These are phyloP conservation scores for Rhodotorula sp. DNA, from an alignment of 1,284 basidiomycete genomes.

Conservation along the genomic window DNA sequence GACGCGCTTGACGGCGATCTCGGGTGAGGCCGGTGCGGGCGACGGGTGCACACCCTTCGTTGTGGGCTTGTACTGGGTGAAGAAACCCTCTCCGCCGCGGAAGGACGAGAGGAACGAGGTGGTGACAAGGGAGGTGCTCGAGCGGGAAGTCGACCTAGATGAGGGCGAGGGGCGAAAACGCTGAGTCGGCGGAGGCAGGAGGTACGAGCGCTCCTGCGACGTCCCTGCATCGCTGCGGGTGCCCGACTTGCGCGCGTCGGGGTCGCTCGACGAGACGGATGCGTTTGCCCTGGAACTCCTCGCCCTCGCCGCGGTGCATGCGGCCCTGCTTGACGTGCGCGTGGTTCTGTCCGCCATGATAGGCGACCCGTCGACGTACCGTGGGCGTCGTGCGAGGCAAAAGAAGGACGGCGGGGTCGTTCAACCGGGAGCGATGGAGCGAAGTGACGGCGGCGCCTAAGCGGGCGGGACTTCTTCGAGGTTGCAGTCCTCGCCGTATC, in stretches of 20 bases:
- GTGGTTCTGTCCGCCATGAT: no score
- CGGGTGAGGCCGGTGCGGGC: no score
- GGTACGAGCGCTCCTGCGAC: not conserved
- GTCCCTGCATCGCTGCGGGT: no score
- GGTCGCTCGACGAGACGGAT: not conserved
- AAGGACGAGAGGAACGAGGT: not conserved
- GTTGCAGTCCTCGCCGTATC: no score
- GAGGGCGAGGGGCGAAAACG: not conserved
- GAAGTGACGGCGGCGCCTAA: not conserved
- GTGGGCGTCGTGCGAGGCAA: not conserved
- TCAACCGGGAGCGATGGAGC: not conserved
- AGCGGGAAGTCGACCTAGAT: not conserved
- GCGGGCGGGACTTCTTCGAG: not conserved
- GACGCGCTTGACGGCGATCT: not conserved
- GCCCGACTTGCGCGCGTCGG: not conserved
- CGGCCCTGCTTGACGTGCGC: not conserved
- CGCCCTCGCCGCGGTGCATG: no score
- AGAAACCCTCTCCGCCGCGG: constrained; percentile 1
- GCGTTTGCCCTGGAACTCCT: no score
- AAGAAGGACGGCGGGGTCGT: not conserved
- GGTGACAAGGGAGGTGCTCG: not conserved
- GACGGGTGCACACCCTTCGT: no score
- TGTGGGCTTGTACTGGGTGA: not conserved
- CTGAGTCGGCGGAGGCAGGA: not conserved
- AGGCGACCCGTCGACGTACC: no score